Base-by-base conservation (phyloP, 805 yeast species). In the Isabelozyma rhagii region DNA sequence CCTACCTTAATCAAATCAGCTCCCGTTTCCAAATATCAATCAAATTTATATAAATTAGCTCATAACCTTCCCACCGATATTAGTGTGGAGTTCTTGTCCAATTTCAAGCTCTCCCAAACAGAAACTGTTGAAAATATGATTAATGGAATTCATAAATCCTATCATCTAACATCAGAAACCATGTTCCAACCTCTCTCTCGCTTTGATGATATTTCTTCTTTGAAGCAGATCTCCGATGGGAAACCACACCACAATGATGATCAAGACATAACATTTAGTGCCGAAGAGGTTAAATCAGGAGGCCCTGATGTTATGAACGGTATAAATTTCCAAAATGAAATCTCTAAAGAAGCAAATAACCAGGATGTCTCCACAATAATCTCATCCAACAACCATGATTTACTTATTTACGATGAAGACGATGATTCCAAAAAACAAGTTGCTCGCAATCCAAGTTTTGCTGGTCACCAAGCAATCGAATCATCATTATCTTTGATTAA, bases 1-100 rank as follows among this genome's bases (percentile, higher is more conserved):
- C 97, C 97, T 0, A 84, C 96, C 0, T 67, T 93, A 45, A 90
- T 93, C 8, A 81, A 82, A 49, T 80, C 89, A 7, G 94, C 97
- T 0, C 93, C 96, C 0, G 59, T 79, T 1, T 85, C 97, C 0
- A 74, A 79, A 46, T 90, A 85, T 68, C 83, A 79, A 48, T 44
- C 66, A 54, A 60, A 63, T 10, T 56, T 72, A 39, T 66, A 64
- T 53, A 63, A 64, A 41, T 47, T 62, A 14, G 63, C 62, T 8
- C 59, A 57, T 27, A 47, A 58, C 8, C 45, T 46, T 15, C 57
- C 61, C 31, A 57, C 54, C 41, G 54, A 55, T 29, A 44, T 57
- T 29, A 52, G 52, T 38, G 49, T 46, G 48, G 36, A 47, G 44
- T 18, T 46, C 36, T 39, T 43, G 51, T 57, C 11, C 55, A 53